Conservation (phyloP, 2,329 filamentous ascomycete genomes). For the Alternaria conjuncta region DNA sequence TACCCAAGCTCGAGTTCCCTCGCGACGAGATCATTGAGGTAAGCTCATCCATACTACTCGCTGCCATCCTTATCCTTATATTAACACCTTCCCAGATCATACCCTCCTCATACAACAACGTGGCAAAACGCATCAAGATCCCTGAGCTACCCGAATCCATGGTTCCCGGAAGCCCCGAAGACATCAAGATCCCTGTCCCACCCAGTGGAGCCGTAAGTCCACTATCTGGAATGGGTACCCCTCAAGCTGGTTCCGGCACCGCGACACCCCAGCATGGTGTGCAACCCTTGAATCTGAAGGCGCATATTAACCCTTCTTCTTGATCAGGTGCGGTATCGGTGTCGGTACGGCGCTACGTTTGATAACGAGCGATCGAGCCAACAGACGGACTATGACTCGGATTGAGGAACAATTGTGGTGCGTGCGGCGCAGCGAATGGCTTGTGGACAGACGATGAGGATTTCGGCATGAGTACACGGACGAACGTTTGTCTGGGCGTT, state of each 20-base stretch:
- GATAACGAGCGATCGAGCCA: conserved; percentile 32
- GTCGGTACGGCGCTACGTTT: conserved; percentile 24
- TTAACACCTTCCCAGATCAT: conserved; percentile 68
- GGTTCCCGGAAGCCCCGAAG: conserved; percentile 79
- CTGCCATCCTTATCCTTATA: not conserved
- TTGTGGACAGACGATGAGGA: not conserved
- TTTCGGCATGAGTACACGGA: not conserved
- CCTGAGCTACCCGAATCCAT: conserved; percentile 69
- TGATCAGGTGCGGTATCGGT: conserved; percentile 16
- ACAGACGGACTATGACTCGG: conserved; percentile 25
- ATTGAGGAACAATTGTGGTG: not conserved
- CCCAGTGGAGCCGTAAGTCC: conserved; percentile 59
- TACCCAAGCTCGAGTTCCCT: conserved; percentile 90
- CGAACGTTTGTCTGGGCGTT: not conserved
- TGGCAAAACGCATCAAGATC: conserved; percentile 89
- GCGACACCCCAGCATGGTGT: conserved; percentile 4
- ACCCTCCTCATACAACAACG: conserved; percentile 95
- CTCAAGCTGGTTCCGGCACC: conserved; percentile 21
- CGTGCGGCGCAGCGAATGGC: not conserved
- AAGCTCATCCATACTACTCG: conserved; percentile 15
- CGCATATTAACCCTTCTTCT: conserved; percentile 10
- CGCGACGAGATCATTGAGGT: conserved; percentile 96
- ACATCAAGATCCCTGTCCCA: conserved; percentile 78
- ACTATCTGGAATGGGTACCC: conserved; percentile 50
- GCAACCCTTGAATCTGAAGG: conserved; percentile 10